A percentile compares a stretch with the other conserved stretches of the same genome.
These are phyloP conservation scores for Aspergillus pseudotamarii DNA, from an alignment of 2,329 filamentous ascomycete species.

Conservation along the genomic window DNA sequence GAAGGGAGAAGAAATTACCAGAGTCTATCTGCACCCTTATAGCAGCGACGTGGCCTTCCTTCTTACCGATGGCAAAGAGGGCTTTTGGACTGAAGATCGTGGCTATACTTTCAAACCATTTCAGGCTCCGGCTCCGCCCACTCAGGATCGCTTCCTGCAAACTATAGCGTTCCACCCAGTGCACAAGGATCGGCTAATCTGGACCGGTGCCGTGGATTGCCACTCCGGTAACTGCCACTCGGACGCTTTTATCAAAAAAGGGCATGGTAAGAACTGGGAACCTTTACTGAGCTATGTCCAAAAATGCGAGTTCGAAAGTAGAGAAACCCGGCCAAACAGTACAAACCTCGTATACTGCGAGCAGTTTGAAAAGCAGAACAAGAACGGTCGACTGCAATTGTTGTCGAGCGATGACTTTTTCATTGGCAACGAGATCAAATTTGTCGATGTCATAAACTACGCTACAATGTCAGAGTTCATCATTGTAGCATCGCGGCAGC, in stretches of 20 bases:
- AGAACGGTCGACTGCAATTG: constrained; percentile 66
- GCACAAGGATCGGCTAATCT: constrained; percentile 87
- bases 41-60: constrained; percentile 88
- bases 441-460: constrained; percentile 77
- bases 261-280: constrained; percentile 79
- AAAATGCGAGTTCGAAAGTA: constrained; percentile 85
- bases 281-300: constrained; percentile 72
- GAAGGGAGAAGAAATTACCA: constrained; percentile 67
- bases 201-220: constrained; percentile 75
- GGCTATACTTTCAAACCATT: constrained; percentile 75
- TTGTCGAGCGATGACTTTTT: constrained; percentile 81
- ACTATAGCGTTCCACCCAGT: constrained; percentile 81
- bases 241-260: constrained; percentile 74
- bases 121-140: constrained; percentile 66
- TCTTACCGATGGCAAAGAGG: constrained; percentile 67
- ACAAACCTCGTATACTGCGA: constrained; percentile 67
- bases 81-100: constrained; percentile 81
- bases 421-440: constrained; percentile 60
- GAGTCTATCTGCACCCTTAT: constrained; percentile 76
- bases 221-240: constrained; percentile 67
- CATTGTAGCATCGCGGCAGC: constrained; percentile 72
- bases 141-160: constrained; percentile 47
- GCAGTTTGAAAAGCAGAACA: constrained; percentile 65
- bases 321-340: constrained; percentile 60
- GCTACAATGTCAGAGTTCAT: constrained; percentile 98